Evolutionary conservation across 371 early-diverging fungal genomes (phyloP), one percentile per base, ranked within the genome.

Genomic region (Catenaria anguillulae): DNA sequence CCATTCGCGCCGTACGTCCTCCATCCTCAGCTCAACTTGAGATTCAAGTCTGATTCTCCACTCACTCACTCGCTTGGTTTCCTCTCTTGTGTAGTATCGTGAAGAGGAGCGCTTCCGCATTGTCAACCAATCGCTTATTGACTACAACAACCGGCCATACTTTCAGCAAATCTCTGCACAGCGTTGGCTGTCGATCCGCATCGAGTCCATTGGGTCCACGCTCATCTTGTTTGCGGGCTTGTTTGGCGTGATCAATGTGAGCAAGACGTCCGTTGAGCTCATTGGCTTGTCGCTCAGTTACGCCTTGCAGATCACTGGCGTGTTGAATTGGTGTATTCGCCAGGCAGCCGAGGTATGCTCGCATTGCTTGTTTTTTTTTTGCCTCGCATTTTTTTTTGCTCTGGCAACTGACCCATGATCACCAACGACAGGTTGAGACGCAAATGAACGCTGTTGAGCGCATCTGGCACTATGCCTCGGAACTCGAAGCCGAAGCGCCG

Each of bases 231-330:
- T 75, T 62, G 80, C 89, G 26, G 86, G 84, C 29, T 60, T 83
- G 33, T 83, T 75, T 52, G 36, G 58, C 26, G 58, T 58, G 42
- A 10, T 24, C 17, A 8, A 34, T 17, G 12, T 24, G 13, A 12
- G 29, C 31, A 24, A 13, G 2, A 58, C 21, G 8, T 24, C 33
- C 62, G 77, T 85, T 1, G 84, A 87, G 52, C 65, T 91, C 29
- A 84, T 91, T 45, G 97, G 93, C 36, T 73, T 97, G 56, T 77
- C 88, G 0, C 71, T 97, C n/a, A 79, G 89, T 2, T 94, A 92
- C 71, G 88, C 95, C 2, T 67, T 93, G 56, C 78, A 75, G 19
- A 79, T 91, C n/a, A 90, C 92, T 1, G 85, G 86, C 65, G 80
- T 85, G 23, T 71, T 97, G 31, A 90, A 89, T 62, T 92, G 90